These are phyloP conservation scores for Xylaria arbuscula DNA, from an alignment of 2,329 filamentous ascomycete genomes.

Conservation along the genomic window DNA sequence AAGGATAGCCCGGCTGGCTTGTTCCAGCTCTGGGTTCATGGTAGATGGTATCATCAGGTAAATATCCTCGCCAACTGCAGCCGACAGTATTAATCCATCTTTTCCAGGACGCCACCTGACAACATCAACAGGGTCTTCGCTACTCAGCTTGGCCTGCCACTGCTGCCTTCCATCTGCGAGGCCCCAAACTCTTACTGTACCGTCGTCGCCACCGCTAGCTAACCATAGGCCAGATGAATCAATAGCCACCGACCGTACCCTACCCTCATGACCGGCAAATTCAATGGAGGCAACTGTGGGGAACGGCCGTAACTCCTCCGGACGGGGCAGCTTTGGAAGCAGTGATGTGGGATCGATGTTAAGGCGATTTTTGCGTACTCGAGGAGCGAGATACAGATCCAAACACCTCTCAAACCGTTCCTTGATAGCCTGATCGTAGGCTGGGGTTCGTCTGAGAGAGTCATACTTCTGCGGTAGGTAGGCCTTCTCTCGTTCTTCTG, in stretches of 20 bases:
- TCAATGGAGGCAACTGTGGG: slow-evolving; percentile 89
- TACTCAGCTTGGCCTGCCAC: slow-evolving; percentile 83
- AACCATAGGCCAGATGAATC: slow-evolving; percentile 88
- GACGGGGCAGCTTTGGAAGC: slow-evolving; percentile 90
- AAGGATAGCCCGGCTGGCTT: slow-evolving; percentile 78
- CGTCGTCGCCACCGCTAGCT: slow-evolving; percentile 94
- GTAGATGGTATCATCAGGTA: slow-evolving; percentile 84
- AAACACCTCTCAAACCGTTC: slow-evolving; percentile 96
- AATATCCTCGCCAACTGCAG: slow-evolving; percentile 84
- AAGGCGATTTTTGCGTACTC: slow-evolving; percentile 90
- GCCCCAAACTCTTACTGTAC: slow-evolving; percentile 91
- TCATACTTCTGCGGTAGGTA: slow-evolving; percentile 86
- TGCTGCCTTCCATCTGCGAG: slow-evolving; percentile 86
- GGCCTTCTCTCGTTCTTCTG: slow-evolving; percentile 90
- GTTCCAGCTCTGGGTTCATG: slow-evolving; percentile 77
- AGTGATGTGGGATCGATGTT: slow-evolving; percentile 96
- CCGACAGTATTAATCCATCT: slow-evolving; percentile 83
- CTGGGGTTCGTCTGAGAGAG: slow-evolving; percentile 89
- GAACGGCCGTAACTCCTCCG: slow-evolving; percentile 94
- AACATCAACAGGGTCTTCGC: slow-evolving; percentile 82
- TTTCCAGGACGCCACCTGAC: slow-evolving; percentile 90
- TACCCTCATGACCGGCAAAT: slow-evolving; percentile 88
- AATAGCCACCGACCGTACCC: slow-evolving; percentile 84
- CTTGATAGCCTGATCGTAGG: slow-evolving; percentile 89
- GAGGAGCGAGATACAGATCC: slow-evolving; percentile 93